A percentile compares a stretch with the other conserved stretches of the same genome.
phyloP scores from a whole-genome alignment of 2,329 filamentous ascomycete species.

The Neocucurbitaria cava region DNA sequence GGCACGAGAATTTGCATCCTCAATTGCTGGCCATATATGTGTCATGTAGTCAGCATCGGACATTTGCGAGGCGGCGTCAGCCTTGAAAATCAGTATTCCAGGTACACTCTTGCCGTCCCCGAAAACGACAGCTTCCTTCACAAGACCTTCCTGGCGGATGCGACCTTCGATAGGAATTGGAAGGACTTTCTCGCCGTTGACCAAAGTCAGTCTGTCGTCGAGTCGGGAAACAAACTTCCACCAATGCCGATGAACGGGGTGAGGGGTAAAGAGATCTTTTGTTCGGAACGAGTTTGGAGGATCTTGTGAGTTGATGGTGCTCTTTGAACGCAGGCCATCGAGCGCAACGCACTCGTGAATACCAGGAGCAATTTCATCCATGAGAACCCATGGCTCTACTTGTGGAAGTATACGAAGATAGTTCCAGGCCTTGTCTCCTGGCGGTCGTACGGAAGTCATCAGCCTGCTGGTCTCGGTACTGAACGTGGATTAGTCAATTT shows the following conservation, averaged over 20 bases:
- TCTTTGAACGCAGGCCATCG: slow-evolving; percentile 47
- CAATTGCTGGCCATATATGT: slow-evolving; percentile 58
- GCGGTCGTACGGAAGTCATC: slow-evolving; percentile 65
- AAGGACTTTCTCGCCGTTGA: slow-evolving; percentile 60
- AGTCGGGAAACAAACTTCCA: slow-evolving; percentile 57
- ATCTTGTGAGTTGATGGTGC: slow-evolving; percentile 53
- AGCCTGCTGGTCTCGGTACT: slow-evolving; percentile 68
- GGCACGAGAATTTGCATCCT: slow-evolving; percentile 60
- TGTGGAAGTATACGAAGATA: slow-evolving; percentile 59
- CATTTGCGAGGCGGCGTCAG: slow-evolving; percentile 53
- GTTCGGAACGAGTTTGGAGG: slow-evolving; percentile 56
- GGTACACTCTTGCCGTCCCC: slow-evolving; percentile 61
- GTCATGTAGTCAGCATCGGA: slow-evolving; percentile 57
- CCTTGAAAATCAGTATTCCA: slow-evolving; percentile 62
- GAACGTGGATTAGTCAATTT: background rate
- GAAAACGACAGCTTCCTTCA: slow-evolving; percentile 65
- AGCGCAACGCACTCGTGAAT: slow-evolving; percentile 53
- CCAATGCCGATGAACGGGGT: slow-evolving; percentile 52
- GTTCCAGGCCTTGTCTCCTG: slow-evolving; percentile 65
- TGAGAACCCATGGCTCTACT: slow-evolving; percentile 53
- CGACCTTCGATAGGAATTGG: slow-evolving; percentile 61
- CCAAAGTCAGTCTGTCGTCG: slow-evolving; percentile 56
- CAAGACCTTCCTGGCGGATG: slow-evolving; percentile 59
- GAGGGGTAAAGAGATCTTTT: slow-evolving; percentile 57
- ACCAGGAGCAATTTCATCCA: slow-evolving; percentile 45